Evolutionary conservation across 2,329 filamentous ascomycete species (phyloP), one percentile per base, ranked within the genome.

Genomic region (Orbilia quercus): DNA sequence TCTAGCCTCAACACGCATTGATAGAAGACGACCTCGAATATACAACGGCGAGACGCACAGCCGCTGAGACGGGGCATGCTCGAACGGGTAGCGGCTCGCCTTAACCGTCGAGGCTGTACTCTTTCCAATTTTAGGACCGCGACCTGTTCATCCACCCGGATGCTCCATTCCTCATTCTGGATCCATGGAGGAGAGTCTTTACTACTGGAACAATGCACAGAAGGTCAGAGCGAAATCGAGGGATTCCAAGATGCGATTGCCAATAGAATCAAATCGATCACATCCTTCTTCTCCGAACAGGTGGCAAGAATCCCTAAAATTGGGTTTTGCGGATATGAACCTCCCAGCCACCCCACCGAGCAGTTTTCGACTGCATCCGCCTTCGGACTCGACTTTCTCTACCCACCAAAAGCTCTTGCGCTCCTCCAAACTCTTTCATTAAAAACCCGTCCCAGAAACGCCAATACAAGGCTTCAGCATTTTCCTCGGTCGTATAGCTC

Each of bases 121-220:
- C 28, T 65, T 18, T 48, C 60, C 58, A 67, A 66, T 67, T 47
- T 63, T 63, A 67, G 54, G 63, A 62, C 54, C n/a, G 40, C 62
- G 20, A 55, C 36, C 34, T 23, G 44, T 31, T 62, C 70, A 51
- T 82, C 63, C 75, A 82, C 82, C 75, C 84, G 85, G 76, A 81
- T 80, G 79, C 82, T 87, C 44, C 84, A 86, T 79, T 84, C 84
- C 57, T 79, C 82, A 23, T 86, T 87, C 77, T 86, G 85, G 85
- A 82, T 82, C 75, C 84, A 87, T 79, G 83, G 82, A 75, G 83
- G 84, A 74, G 81, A 75, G 79, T 80, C 81, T 83, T 76, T 81
- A 28, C 45, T 70, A 6, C 45, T 63, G 42, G 66, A 50, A 16
- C 59, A 45, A 12, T 53, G 31, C 14, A 14, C n/a, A 22, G 55